phyloP scores from a whole-genome alignment of 2,329 filamentous ascomycete genomes.

The Aspergillus calidoustus region DNA sequence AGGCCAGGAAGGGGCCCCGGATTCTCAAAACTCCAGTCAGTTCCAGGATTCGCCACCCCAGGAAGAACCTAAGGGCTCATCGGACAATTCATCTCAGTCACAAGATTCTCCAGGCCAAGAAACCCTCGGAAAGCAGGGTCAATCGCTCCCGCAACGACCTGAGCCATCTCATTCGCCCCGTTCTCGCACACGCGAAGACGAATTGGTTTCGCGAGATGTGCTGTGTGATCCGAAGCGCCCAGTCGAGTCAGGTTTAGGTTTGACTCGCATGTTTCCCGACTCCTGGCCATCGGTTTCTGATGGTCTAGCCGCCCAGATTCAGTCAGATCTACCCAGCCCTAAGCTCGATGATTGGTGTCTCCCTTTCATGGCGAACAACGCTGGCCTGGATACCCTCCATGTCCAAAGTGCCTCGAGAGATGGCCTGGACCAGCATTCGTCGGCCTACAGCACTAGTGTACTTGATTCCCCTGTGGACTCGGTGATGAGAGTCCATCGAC shows the following conservation, averaged over 20 bases:
- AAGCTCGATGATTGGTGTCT: background rate
- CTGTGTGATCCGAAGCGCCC: background rate
- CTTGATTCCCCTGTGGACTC: background rate
- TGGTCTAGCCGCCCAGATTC: background rate
- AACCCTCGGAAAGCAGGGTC: background rate
- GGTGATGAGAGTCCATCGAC: background rate
- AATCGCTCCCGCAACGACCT: background rate
- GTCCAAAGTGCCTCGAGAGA: background rate
- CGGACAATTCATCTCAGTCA: background rate
- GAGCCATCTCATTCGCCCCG: background rate
- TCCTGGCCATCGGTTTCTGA: background rate
- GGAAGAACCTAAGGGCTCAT: background rate
- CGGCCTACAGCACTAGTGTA: background rate
- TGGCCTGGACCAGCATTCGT: background rate
- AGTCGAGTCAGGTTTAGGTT: background rate
- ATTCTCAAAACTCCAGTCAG: background rate
- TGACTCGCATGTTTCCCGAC: background rate
- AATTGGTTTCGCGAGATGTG: background rate
- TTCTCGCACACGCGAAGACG: background rate
- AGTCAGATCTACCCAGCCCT: background rate
- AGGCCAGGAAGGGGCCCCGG: background rate
- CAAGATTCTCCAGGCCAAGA: background rate
- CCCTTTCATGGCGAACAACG: background rate
- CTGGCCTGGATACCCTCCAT: background rate
- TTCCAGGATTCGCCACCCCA: background rate